Conservation (phyloP, 129 eudicot genomes). For the Chrysanthemum lavandulifolium region DNA sequence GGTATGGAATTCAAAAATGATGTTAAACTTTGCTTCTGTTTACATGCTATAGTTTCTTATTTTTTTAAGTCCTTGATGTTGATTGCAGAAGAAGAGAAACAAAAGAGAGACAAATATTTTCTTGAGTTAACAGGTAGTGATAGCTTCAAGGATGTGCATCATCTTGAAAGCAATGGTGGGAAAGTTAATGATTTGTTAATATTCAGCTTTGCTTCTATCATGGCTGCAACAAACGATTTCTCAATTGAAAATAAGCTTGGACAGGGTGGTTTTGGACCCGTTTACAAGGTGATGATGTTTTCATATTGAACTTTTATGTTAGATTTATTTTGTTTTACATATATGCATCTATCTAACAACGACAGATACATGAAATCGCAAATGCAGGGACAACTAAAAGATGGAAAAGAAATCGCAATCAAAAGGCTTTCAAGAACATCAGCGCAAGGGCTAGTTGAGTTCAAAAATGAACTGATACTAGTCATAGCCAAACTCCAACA, state of each 20-base stretch:
- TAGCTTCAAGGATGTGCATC: slow-evolving; percentile 28
- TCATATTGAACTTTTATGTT: neutral
- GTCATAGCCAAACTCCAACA: slow-evolving; percentile 51
- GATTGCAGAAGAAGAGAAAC: slow-evolving; percentile 11
- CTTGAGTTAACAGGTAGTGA: slow-evolving; percentile 27
- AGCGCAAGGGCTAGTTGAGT: slow-evolving; percentile 47
- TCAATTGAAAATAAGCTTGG: slow-evolving; percentile 41
- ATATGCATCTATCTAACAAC: no score
- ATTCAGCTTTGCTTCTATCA: slow-evolving; percentile 31
- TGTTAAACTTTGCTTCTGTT: no score
- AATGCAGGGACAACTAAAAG: slow-evolving; percentile 21
- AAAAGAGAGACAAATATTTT: slow-evolving; percentile 18
- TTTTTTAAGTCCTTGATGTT: neutral
- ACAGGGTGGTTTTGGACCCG: slow-evolving; percentile 54
- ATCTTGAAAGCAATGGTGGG: slow-evolving; percentile 22
- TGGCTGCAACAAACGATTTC: slow-evolving; percentile 34
- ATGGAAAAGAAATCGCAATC: slow-evolving; percentile 38
- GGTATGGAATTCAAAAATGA: neutral
- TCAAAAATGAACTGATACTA: slow-evolving; percentile 43
- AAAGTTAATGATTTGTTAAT: slow-evolving; percentile 29
- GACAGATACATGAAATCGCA: no score
- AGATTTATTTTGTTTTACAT: no score
- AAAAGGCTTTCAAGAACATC: slow-evolving; percentile 46
- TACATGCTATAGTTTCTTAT: no score
- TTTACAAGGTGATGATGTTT: slow-evolving; percentile 40